A percentile compares a stretch with the other conserved stretches of the same genome.
phyloP scores from a whole-genome alignment of 768 basidiomycete genomes.

The Tylopilus sp. region DNA sequence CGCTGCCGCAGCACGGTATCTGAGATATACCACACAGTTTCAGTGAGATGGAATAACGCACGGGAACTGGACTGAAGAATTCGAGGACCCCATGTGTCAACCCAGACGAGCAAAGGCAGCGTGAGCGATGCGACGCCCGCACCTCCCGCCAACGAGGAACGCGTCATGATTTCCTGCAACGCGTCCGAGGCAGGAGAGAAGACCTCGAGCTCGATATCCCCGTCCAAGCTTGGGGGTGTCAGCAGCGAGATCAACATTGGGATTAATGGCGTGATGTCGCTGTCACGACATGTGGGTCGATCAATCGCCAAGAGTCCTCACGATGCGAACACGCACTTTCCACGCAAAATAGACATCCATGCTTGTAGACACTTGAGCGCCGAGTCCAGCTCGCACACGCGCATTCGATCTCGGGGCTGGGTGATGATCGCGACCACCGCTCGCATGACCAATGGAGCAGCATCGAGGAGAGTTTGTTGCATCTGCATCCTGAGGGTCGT shows the following conservation, averaged over 20 bases:
- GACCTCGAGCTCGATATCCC: constrained; percentile 43
- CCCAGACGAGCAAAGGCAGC: constrained; percentile 84
- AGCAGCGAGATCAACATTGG: constrained; percentile 53
- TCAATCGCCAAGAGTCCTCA: not conserved
- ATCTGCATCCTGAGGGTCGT: constrained; percentile 51
- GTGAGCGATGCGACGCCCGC: constrained; percentile 69
- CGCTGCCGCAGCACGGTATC: constrained; percentile 10
- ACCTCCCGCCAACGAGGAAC: constrained; percentile 70
- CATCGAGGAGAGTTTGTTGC: constrained; percentile 61
- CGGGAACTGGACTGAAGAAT: constrained; percentile 42
- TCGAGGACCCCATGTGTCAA: constrained; percentile 48
- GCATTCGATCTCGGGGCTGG: constrained; percentile 32
- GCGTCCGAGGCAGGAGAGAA: constrained; percentile 69
- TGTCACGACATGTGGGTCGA: constrained; percentile 24
- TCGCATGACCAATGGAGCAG: constrained; percentile 67
- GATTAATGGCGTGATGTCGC: constrained; percentile 71
- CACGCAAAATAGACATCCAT: constrained; percentile 72
- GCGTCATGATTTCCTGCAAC: constrained; percentile 73
- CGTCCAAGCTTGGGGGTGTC: constrained; percentile 27
- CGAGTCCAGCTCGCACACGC: constrained; percentile 50
- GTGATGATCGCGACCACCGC: constrained; percentile 60
- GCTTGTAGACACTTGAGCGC: constrained; percentile 79
- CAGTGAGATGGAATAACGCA: constrained; percentile 21
- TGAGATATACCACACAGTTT: not conserved
- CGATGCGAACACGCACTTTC: constrained; percentile 49